Evolutionary conservation across 1,284 basidiomycete genomes (phyloP).

Genomic region (Cutaneotrichosporon cyanovorans): DNA sequence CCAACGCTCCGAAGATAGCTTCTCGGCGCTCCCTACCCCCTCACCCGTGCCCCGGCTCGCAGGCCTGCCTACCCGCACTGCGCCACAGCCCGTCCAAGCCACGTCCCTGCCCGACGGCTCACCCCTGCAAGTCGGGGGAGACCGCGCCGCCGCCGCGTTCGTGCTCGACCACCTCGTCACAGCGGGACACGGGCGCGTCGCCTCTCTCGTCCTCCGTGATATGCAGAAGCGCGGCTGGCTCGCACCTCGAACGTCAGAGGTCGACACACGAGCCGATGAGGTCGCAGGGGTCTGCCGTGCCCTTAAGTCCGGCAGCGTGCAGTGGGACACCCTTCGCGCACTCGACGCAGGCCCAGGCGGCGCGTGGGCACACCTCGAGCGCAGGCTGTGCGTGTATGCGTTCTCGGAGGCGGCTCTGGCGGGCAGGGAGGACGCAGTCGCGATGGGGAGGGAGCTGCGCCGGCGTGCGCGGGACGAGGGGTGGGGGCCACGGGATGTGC

Average conservation of each 20-base stretch:
- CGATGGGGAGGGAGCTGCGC: slow-evolving; percentile 1
- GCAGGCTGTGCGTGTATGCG: slow-evolving; percentile 4
- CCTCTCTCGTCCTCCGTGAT: slow-evolving; percentile 6
- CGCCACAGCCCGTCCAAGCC: background rate
- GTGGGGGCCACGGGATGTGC: slow-evolving; percentile 3
- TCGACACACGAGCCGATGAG: background rate
- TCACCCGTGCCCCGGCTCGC: slow-evolving; percentile 6
- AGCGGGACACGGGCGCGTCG: slow-evolving; percentile 63
- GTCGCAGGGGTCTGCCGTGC: background rate
- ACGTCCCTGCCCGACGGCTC: slow-evolving; percentile 5
- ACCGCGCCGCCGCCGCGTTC: slow-evolving; percentile 55
- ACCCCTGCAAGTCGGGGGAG: slow-evolving; percentile 10
- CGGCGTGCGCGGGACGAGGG: slow-evolving; percentile 1
- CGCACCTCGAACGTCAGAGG: background rate
- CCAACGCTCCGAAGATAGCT: background rate
- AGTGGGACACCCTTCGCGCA: background rate
- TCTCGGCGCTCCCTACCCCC: slow-evolving; percentile 1
- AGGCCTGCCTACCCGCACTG: slow-evolving; percentile 3
- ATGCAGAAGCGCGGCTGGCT: slow-evolving; percentile 19
- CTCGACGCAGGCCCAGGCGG: background rate
- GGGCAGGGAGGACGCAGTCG: background rate
- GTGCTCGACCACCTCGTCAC: slow-evolving; percentile 71
- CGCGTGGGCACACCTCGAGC: background rate
- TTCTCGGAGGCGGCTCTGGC: background rate
- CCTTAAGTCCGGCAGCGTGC: background rate